Conservation (phyloP, 306 rosid genomes). For the Potentilla sterilis region DNA sequence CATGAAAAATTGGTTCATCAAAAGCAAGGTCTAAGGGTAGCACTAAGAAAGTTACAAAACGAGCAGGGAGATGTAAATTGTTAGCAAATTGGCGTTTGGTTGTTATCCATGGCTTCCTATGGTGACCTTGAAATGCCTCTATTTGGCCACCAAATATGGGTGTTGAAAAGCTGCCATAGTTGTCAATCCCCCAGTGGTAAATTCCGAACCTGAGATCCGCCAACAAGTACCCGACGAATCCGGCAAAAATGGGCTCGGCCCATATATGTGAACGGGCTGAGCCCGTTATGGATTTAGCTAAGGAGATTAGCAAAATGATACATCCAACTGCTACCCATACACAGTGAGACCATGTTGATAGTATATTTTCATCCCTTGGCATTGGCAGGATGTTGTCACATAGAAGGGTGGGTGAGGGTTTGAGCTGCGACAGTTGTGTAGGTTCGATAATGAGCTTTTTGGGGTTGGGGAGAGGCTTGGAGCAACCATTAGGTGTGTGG, state of each 20-base stretch:
- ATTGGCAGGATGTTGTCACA: conserved; percentile 13
- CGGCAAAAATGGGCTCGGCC: conserved; percentile 43
- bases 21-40: conserved; percentile 57
- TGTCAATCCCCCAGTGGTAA: conserved; percentile 89
- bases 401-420: not conserved
- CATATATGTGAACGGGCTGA: conserved; percentile 35
- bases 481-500: no score
- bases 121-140: conserved; percentile 86
- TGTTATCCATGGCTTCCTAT: conserved; percentile 73
- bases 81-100: conserved; percentile 79
- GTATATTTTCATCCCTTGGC: conserved; percentile 43
- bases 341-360: conserved; percentile 75
- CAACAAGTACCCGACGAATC: conserved; percentile 53
- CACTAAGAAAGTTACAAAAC: conserved; percentile 53
- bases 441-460: no score
- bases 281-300: conserved; percentile 46
- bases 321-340: conserved; percentile 70
- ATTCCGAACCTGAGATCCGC: conserved; percentile 85
- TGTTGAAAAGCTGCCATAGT: conserved; percentile 59
- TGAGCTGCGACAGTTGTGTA: conserved; percentile 25
- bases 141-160: conserved; percentile 72
- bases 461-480: no score
- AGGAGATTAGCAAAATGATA: conserved; percentile 34
- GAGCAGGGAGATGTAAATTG: conserved; percentile 65
- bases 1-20: conserved; percentile 48